phyloP scores from a whole-genome alignment of 2,329 filamentous ascomycete species.

The Dissoconium aciculare region DNA sequence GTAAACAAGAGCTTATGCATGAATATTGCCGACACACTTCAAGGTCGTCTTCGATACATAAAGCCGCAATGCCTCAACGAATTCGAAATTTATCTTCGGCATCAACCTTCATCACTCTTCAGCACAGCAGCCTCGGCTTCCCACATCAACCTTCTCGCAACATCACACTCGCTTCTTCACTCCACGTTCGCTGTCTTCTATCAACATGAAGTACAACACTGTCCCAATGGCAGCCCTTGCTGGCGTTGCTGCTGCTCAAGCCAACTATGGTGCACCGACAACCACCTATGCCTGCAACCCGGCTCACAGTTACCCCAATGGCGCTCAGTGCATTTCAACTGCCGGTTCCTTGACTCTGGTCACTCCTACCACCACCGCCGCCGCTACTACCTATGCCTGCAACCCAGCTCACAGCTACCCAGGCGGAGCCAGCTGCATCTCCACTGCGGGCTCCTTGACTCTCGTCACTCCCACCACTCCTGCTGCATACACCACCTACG shows the following conservation, averaged over 20 bases:
- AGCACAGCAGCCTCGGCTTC: too few relatives aligned
- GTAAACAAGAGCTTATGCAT: too few relatives aligned
- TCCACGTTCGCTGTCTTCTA: slow-evolving; percentile 1
- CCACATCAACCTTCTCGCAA: too few relatives aligned
- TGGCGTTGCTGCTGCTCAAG: background rate
- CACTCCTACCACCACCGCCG: background rate
- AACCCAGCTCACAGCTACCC: slow-evolving; percentile 15
- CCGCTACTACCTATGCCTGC: slow-evolving; percentile 12
- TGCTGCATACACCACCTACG: too few relatives aligned
- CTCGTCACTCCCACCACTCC: slow-evolving; percentile 7
- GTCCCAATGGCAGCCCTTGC: slow-evolving; percentile 2
- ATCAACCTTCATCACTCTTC: too few relatives aligned
- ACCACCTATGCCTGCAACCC: slow-evolving; percentile 6
- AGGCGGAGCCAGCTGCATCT: slow-evolving; percentile 10
- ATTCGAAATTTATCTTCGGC: too few relatives aligned
- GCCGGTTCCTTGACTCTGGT: slow-evolving; percentile 11
- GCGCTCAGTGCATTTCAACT: slow-evolving; percentile 10
- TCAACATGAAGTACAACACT: slow-evolving; percentile 2
- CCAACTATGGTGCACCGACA: background rate
- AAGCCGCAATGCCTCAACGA: too few relatives aligned
- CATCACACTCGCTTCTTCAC: too few relatives aligned
- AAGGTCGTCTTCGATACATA: too few relatives aligned
- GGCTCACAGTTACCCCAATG: slow-evolving; percentile 12
- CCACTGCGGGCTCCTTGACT: slow-evolving; percentile 8
- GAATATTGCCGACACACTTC: too few relatives aligned